phyloP scores from a whole-genome alignment of 176 grass and related monocot genomes.

The Carex myosuroides region DNA sequence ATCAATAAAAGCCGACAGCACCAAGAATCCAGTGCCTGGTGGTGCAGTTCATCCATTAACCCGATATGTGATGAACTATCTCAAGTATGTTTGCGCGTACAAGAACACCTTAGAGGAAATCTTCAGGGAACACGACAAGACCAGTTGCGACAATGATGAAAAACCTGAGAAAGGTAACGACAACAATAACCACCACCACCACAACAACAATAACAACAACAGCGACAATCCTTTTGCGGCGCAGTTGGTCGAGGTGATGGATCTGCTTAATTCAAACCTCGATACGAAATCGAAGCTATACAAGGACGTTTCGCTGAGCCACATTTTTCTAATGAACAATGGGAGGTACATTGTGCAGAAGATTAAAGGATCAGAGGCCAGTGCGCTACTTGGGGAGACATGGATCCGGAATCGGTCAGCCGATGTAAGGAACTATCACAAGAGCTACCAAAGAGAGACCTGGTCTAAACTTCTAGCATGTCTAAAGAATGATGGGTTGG shows the following conservation, averaged over 20 bases:
- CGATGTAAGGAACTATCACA: conserved; percentile 77
- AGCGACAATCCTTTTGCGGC: conserved; percentile 45
- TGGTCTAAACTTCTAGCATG: conserved; percentile 59
- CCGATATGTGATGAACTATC: conserved; percentile 90
- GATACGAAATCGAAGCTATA: conserved; percentile 60
- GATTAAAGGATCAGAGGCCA: conserved; percentile 66
- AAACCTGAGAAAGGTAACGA: neutral
- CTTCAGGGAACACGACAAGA: conserved; percentile 48
- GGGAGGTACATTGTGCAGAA: conserved; percentile 81
- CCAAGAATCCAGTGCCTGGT: conserved; percentile 48
- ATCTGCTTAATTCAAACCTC: conserved; percentile 60
- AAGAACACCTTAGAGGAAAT: conserved; percentile 78
- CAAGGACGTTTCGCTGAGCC: conserved; percentile 46
- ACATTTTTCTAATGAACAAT: conserved; percentile 97
- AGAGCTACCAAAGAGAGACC: conserved; percentile 96
- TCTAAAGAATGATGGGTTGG: conserved; percentile 59
- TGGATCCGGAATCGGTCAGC: conserved; percentile 70
- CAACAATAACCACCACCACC: neutral
- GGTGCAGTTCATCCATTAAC: conserved; percentile 77
- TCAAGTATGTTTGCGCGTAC: conserved; percentile 75
- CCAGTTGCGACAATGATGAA: conserved; percentile 10
- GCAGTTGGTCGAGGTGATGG: conserved; percentile 72
- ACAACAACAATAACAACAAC: neutral
- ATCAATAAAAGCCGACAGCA: conserved; percentile 64
- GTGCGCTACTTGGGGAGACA: conserved; percentile 44